Base-by-base conservation (phyloP, 257 asterid species). In the Ocimum tenuiflorum region DNA sequence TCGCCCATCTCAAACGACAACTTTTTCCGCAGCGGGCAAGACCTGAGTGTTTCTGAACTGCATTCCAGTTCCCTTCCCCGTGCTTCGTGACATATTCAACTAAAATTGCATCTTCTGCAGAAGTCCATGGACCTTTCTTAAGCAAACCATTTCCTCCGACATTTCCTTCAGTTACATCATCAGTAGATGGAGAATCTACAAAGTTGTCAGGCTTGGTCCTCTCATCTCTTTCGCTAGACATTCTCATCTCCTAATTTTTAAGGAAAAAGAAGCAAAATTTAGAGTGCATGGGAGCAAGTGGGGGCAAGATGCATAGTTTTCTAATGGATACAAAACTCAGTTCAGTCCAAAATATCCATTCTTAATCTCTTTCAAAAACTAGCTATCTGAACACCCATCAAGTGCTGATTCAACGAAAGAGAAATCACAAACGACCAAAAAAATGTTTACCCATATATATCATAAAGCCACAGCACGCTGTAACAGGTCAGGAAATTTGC, bases 11-110 rank as follows among this genome's bases (percentile, higher is more conserved):
- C 71, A 85, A 55, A 13, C 91, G 91, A 47, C 88, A 85, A 56
- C 91, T 85, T 72, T 85, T 85, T n/a, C 91, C 91, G 65, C 91
- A 82, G 13, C 91, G 84, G 27, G 88, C 82, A 55, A 85, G 91
- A 27, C 82, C 85, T 2, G 85, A 71, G 77, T 78, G 73, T 68
- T 59, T 85, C 67, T 82, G 88, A 38, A 85, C 82, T 4, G 86
- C 84, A 72, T 80, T 85, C 91, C 88, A 85, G 58, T 82, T 85
- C 22, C 91, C 91, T 47, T 80, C 91, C 12, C 91, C 91, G n/a
- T 85, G 73, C 71, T 66, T 76, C 45, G 56, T 72, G 23, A 85
- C 91, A 73, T 85, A 82, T 20, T 74, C 85, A 39, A 72, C 65
- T 68, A 85, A 80, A 72, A 85, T 78, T 14, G 78, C 80, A 55